Conservation (phyloP, 1,284 basidiomycete species). For the Boletellus deceptivus region DNA sequence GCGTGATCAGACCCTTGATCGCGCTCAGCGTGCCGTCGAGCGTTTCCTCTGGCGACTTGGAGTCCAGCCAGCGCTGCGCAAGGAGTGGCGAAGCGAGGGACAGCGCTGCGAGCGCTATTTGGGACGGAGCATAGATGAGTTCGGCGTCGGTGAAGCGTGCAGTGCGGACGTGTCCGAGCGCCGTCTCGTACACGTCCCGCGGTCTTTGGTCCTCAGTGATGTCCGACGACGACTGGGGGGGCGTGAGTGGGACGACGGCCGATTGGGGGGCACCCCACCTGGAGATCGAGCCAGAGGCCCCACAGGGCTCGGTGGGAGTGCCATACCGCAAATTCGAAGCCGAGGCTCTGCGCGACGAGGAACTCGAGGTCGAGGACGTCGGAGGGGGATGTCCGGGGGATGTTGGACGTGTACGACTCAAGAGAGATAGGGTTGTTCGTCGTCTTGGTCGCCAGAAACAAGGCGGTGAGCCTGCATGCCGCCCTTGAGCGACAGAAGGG, state of each 20-base stretch:
- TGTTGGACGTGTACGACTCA: slow-evolving; percentile 76
- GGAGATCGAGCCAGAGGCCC: slow-evolving; percentile 89
- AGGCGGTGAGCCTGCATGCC: slow-evolving; percentile 78
- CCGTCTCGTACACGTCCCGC: slow-evolving; percentile 54
- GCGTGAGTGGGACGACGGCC: slow-evolving; percentile 12
- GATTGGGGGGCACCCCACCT: slow-evolving; percentile 49
- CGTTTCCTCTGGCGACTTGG: slow-evolving; percentile 44
- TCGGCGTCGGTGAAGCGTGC: slow-evolving; percentile 90
- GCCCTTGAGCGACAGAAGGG: neutral
- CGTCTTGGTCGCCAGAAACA: slow-evolving; percentile 96
- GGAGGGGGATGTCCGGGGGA: slow-evolving; percentile 73
- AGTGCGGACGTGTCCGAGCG: slow-evolving; percentile 60
- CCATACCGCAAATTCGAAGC: slow-evolving; percentile 92
- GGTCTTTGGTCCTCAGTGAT: slow-evolving; percentile 41
- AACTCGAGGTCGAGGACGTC: slow-evolving; percentile 95
- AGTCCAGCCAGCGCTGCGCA: slow-evolving; percentile 60
- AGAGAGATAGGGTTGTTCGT: slow-evolving; percentile 91
- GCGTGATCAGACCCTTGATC: slow-evolving; percentile 57
- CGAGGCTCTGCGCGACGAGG: slow-evolving; percentile 88
- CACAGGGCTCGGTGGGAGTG: slow-evolving; percentile 87
- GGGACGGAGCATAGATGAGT: slow-evolving; percentile 88
- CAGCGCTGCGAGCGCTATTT: slow-evolving; percentile 88
- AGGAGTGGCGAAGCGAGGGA: slow-evolving; percentile 62
- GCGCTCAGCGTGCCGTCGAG: slow-evolving; percentile 45
- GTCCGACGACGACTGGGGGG: slow-evolving; percentile 49